Evolutionary conservation across 306 rosid genomes (phyloP).

Genomic region (Medicago truncatula): MtrunA17r5.0-ANR NC_053043.1:38128001-38128500

Average conservation of each 20-base stretch:
- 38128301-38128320: neutral
- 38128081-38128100: no score
- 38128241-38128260: neutral
- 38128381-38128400: constrained; percentile 44
- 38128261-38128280: neutral
- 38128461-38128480: constrained; percentile 61
- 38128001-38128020: no score
- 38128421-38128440: constrained; percentile 44
- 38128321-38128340: neutral
- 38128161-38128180: no score
- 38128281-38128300: neutral
- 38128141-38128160: no score
- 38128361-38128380: neutral
- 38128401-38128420: constrained; percentile 29
- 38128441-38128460: constrained; percentile 62
- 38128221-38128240: no score
- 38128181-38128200: no score
- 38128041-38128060: no score
- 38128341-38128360: neutral
- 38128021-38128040: no score
- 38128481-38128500: constrained; percentile 62
- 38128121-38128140: no score
- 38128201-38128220: no score
- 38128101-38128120: no score
- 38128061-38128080: no score